Evolutionary conservation across 139 green algal genomes (phyloP).

Genomic region (Volvox reticuliferus): DNA sequence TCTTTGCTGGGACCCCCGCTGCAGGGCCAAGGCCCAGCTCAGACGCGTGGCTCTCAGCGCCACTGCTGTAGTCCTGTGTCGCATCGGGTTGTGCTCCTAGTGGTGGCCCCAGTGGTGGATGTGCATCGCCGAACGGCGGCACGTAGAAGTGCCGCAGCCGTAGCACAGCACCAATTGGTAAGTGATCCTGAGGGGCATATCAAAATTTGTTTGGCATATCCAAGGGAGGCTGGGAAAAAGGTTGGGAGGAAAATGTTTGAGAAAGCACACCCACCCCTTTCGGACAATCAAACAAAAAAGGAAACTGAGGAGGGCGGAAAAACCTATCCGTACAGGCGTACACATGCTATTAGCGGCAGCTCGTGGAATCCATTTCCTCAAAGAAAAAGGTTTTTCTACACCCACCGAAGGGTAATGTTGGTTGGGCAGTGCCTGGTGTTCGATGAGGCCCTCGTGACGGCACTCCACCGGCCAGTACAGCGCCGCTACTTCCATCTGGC

Average conservation of each 20-base stretch:
- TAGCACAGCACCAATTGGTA: conserved; percentile 67
- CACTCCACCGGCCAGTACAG: conserved; percentile 44
- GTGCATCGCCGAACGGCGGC: conserved; percentile 10
- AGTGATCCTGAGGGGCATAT: conserved; percentile 59
- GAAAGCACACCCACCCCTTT: too few relatives aligned
- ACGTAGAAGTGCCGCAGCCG: conserved; percentile 42
- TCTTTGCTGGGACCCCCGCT: neutral
- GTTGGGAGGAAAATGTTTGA: too few relatives aligned
- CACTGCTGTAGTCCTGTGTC: conserved; percentile 21
- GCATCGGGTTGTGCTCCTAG: neutral
- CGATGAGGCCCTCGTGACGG: conserved; percentile 22
- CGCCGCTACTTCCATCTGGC: conserved; percentile 33
- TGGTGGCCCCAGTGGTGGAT: neutral
- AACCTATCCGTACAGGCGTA: too few relatives aligned
- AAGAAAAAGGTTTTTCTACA: too few relatives aligned
- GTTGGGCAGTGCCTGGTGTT: conserved; percentile 60
- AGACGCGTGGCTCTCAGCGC: neutral
- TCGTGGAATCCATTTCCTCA: too few relatives aligned
- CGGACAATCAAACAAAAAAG: too few relatives aligned
- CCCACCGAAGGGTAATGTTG: conserved; percentile 54
- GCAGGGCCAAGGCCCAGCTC: conserved; percentile 5
- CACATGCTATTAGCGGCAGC: too few relatives aligned
- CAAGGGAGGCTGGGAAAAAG: too few relatives aligned
- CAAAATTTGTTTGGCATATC: too few relatives aligned
- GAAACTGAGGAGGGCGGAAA: too few relatives aligned